A percentile compares a stretch with the other conserved stretches of the same genome.
Evolutionary conservation across 2,329 filamentous ascomycete species (phyloP).

Genomic region (Talaromyces sp.): DNA sequence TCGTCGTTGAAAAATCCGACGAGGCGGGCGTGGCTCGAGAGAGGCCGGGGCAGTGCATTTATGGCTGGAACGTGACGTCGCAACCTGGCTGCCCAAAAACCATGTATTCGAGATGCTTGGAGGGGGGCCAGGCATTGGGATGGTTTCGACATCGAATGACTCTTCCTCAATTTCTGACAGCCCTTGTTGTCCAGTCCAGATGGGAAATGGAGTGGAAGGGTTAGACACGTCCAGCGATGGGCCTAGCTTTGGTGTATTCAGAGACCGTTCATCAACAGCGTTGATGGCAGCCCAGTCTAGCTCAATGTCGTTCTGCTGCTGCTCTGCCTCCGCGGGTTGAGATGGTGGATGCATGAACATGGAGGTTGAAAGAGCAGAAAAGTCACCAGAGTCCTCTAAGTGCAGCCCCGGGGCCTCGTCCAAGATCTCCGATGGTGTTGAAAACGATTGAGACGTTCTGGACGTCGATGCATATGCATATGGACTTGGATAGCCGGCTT

Average conservation of each 20-base stretch:
- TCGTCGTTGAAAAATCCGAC: conserved; percentile 2
- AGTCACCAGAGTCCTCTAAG: background rate
- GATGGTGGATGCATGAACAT: background rate
- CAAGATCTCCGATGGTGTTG: background rate
- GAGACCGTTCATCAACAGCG: background rate
- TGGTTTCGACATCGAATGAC: background rate
- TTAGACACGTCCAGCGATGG: background rate
- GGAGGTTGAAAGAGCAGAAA: background rate
- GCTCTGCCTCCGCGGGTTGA: background rate
- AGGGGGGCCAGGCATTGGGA: background rate
- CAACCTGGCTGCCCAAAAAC: background rate
- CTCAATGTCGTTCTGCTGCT: background rate
- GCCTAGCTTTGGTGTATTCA: background rate
- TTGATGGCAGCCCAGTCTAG: background rate
- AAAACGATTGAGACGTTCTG: background rate
- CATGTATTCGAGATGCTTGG: background rate
- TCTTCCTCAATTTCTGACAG: background rate
- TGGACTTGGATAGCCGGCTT: background rate
- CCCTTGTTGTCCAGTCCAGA: background rate
- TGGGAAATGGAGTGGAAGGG: background rate
- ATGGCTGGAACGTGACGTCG: background rate
- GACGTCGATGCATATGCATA: background rate
- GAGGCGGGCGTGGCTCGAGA: background rate
- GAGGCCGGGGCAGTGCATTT: background rate
- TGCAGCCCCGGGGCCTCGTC: background rate